Percentiles rank a stretch among this genome's conserved stretches.
These are phyloP conservation scores for Gossypium longicalyx DNA, from an alignment of 345 rosid genomes.

Conservation along the genomic window DNA sequence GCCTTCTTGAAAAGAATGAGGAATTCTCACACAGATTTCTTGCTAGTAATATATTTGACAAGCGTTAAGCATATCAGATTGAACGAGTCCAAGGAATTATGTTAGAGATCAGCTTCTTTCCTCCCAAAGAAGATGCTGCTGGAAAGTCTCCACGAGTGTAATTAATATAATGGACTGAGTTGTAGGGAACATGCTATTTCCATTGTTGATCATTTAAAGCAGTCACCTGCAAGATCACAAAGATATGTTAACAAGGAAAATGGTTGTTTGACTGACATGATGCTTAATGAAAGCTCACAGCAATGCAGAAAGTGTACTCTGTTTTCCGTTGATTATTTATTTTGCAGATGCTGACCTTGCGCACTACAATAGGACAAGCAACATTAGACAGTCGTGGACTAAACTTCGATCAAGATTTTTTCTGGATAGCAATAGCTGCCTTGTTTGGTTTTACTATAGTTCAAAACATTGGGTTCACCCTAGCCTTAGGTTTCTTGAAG, in stretches of 20 bases:
- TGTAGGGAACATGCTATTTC: background rate
- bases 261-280: background rate
- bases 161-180: background rate
- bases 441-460: conserved; percentile 50
- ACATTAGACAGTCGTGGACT: conserved; percentile 58
- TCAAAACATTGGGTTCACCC: conserved; percentile 56
- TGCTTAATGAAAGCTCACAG: background rate
- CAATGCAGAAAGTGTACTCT: background rate
- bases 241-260: background rate
- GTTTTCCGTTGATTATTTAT: background rate
- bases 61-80: background rate
- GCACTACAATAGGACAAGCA: conserved; percentile 40
- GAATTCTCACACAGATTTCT: background rate
- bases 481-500: conserved; percentile 67
- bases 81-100: background rate
- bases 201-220: background rate
- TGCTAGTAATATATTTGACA: background rate
- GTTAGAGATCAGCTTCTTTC: background rate
- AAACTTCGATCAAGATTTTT: conserved; percentile 44
- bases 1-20: background rate
- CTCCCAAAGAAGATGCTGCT: background rate
- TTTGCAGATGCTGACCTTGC: conserved; percentile 34
- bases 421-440: conserved; percentile 65
- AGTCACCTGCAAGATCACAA: background rate
- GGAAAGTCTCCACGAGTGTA: background rate